Evolutionary conservation across 495 filamentous ascomycete species (phyloP), one percentile per base, ranked within the genome.

Genomic region (Stereocaulon alpinum): DNA sequence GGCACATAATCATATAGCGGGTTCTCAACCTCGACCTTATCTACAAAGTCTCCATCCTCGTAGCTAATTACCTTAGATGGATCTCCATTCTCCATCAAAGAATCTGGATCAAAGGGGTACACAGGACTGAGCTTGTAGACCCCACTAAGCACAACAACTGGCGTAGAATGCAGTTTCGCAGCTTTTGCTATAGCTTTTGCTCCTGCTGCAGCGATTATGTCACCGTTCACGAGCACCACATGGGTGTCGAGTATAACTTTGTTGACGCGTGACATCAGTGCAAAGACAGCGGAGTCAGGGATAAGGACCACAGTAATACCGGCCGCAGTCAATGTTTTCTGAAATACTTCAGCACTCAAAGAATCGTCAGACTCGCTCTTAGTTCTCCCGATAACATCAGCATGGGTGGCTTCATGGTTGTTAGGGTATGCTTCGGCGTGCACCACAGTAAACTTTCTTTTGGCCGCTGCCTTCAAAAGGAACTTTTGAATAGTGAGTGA

Each of bases 111-210:
- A 59, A 87, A 90, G 4, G 89, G 87, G 68, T 89, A 90, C 42
- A 91, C 82, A 0, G 91, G 91, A 65, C 87, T 92, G 56, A 96
- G 82, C 73, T 95, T 93, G 74, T 91, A 96, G 20, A 95, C 83
- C 30, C 87, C 89, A 61, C 82, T 84, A 20, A 96, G 80, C 9
- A 91, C 88, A 41, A 95, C 84, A 43, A 96, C 88, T 0, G 89
- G 87, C 45, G 85, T 88, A 56, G 81, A 79, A 64, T 91, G 86
- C 47, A 85, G 80, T 64, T 83, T 84, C 17, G 91, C 91, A 17
- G 91, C 91, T 60, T 84, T 82, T 20, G 89, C 88, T 67, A 95
- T 89, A 45, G 84, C 80, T 59, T 79, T 80, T 14, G 88, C 85
- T 15, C 89, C 91, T 34, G 87, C 83, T 17, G 89, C 83, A 14